phyloP scores from a whole-genome alignment of 257 asterid species.

The Solanum appendiculatum region DNA sequence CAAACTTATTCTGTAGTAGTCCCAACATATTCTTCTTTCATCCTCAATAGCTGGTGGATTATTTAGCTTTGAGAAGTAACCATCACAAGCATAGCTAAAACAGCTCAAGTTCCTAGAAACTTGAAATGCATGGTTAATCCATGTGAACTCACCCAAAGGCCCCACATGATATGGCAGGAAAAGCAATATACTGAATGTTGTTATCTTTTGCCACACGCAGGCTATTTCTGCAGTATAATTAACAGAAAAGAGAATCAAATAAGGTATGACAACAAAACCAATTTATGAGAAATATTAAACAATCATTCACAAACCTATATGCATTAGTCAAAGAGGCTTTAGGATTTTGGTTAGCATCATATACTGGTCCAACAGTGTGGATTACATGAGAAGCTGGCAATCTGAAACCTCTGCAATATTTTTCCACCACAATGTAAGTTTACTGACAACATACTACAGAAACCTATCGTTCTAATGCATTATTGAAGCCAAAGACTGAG shows the following conservation, averaged over 20 bases:
- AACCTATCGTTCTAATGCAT: neutral
- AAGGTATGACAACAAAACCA: neutral
- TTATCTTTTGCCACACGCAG: conserved; percentile 62
- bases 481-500: neutral
- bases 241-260: neutral
- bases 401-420: conserved; percentile 58
- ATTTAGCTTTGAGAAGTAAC: neutral
- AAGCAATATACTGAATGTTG: conserved; percentile 71
- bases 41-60: neutral
- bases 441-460: neutral
- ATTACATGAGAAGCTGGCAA: conserved; percentile 93
- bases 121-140: neutral
- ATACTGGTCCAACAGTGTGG: conserved; percentile 94
- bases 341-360: conserved; percentile 46
- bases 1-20: neutral
- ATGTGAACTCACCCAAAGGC: conserved; percentile 44
- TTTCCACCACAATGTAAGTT: neutral
- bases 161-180: conserved; percentile 91
- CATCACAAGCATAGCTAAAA: neutral
- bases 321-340: conserved; percentile 62
- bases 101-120: neutral
- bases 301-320: conserved; percentile 43
- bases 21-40: neutral
- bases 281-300: neutral
- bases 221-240: conserved; percentile 59